Conservation (phyloP, 2,329 filamentous ascomycete genomes). For the Nemania abortiva region DNA sequence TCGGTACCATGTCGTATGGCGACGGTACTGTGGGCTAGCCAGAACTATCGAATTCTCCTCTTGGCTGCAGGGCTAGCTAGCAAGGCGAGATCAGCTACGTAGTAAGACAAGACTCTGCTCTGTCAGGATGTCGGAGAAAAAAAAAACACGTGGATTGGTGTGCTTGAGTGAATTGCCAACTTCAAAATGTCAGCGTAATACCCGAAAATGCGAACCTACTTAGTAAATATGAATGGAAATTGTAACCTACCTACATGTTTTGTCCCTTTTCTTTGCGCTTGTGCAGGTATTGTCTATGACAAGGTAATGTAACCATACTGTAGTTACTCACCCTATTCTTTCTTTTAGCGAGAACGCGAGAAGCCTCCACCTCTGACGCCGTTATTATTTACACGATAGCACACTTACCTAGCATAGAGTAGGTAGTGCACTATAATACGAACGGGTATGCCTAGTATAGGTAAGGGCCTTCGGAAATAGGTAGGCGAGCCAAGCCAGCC, state of each 20-base stretch:
- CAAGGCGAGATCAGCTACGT: conserved; percentile 14
- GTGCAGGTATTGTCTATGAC: background rate
- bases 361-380: background rate
- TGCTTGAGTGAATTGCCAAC: conserved; percentile 1
- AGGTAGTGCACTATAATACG: conserved; percentile 2
- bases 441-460: background rate
- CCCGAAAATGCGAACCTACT: background rate
- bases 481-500: background rate
- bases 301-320: background rate
- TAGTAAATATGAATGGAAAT: background rate
- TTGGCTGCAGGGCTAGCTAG: conserved; percentile 14
- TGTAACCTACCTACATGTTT: background rate
- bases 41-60: conserved; percentile 23
- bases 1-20: background rate
- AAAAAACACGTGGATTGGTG: conserved; percentile 3
- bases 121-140: background rate
- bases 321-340: background rate
- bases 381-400: background rate
- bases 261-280: background rate
- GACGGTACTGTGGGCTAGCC: background rate
- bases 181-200: background rate
- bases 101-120: conserved; percentile 1
- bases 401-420: conserved; percentile 1
- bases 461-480: background rate
- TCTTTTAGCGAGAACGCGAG: background rate